Conservation (phyloP, 2,329 filamentous ascomycete genomes). For the Aspergillus ruber region DNA sequence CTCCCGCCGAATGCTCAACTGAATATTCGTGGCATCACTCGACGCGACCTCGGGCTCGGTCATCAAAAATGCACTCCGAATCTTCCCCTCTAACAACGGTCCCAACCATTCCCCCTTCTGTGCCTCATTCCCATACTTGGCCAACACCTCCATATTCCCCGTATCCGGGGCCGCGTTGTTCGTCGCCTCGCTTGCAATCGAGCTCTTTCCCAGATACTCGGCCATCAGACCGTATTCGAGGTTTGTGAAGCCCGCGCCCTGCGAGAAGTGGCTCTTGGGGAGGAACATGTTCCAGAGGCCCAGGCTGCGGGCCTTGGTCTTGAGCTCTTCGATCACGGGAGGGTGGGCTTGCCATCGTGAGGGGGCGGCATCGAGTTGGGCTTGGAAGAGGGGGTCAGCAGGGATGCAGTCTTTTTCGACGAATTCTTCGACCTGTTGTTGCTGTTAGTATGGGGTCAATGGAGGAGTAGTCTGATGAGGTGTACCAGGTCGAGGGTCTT, state of each 20-base stretch:
- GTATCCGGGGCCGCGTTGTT: conserved; percentile 91
- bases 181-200: conserved; percentile 74
- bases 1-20: conserved; percentile 73
- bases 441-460: conserved; percentile 1
- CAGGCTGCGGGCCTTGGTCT: conserved; percentile 71
- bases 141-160: conserved; percentile 91
- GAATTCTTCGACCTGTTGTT: conserved; percentile 74
- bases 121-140: conserved; percentile 78
- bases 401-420: conserved; percentile 93
- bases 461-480: background rate
- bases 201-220: conserved; percentile 84
- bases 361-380: conserved; percentile 70
- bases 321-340: conserved; percentile 77
- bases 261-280: conserved; percentile 88
- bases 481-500: conserved; percentile 69
- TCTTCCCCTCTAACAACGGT: conserved; percentile 75
- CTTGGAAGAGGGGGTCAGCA: conserved; percentile 71
- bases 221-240: conserved; percentile 98
- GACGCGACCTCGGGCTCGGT: conserved; percentile 85
- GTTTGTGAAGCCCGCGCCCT: conserved; percentile 90
- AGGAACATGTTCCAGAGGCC: conserved; percentile 99
- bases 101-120: conserved; percentile 81
- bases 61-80: conserved; percentile 88
- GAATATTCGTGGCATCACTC: conserved; percentile 88
- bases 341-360: conserved; percentile 77